These are phyloP conservation scores for Nakaseomyces bracarensis DNA, from an alignment of 1,139 yeast species.

Conservation along the genomic window DNA sequence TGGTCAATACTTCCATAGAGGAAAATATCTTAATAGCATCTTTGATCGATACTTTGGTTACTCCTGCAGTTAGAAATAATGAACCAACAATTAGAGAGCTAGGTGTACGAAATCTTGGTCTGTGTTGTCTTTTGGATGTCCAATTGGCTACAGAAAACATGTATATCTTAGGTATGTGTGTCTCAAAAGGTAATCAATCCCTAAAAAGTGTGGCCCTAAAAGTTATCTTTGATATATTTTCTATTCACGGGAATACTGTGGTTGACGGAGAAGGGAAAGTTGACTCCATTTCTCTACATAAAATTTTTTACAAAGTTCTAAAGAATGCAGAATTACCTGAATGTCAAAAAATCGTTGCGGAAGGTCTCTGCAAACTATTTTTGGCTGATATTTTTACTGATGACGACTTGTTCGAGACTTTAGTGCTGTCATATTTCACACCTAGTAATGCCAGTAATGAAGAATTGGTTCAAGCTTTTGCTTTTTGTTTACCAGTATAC, in stretches of 20 bases:
- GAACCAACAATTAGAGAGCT: conserved; percentile 54
- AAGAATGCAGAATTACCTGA: conserved; percentile 50
- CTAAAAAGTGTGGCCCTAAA: conserved; percentile 56
- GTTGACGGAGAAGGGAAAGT: conserved; percentile 58
- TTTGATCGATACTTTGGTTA: conserved; percentile 64
- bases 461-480: conserved; percentile 67
- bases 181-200: conserved; percentile 47
- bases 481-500: conserved; percentile 86
- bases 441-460: conserved; percentile 57
- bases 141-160: conserved; percentile 54
- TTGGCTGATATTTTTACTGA: conserved; percentile 69
- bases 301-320: conserved; percentile 60
- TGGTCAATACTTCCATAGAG: conserved; percentile 56
- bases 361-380: conserved; percentile 75
- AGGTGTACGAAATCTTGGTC: conserved; percentile 71
- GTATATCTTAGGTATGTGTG: conserved; percentile 57
- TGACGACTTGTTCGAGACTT: conserved; percentile 61
- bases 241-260: conserved; percentile 65
- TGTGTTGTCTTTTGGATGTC: conserved; percentile 66
- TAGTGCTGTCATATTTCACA: conserved; percentile 67
- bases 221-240: conserved; percentile 67
- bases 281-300: conserved; percentile 52
- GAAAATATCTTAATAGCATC: conserved; percentile 65
- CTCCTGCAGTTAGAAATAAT: conserved; percentile 66
- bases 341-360: conserved; percentile 75